Conservation (phyloP, 2,329 filamentous ascomycete species). For the Sporothrix mexicana region DNA sequence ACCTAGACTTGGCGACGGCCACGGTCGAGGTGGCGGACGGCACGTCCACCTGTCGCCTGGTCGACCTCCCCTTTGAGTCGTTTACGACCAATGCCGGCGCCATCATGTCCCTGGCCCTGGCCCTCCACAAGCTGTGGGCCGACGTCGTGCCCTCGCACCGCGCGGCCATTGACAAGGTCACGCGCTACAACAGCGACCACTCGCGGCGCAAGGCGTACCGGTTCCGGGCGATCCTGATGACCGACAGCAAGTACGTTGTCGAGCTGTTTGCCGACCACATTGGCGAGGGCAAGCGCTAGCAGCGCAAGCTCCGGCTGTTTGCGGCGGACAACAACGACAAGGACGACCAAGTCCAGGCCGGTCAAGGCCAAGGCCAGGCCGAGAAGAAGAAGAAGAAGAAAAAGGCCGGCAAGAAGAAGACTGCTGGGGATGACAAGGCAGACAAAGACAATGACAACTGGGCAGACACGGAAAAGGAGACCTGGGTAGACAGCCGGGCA, state of each 20-base stretch:
- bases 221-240: conserved; percentile 30
- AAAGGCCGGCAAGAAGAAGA: not conserved
- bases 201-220: conserved; percentile 33
- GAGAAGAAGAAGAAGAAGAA: conserved; percentile 12
- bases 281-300: not conserved
- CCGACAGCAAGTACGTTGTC: conserved; percentile 26
- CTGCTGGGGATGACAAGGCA: not conserved
- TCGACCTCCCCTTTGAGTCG: conserved; percentile 25
- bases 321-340: not conserved
- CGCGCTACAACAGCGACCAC: conserved; percentile 33
- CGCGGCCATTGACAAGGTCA: conserved; percentile 25
- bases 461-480: too few species aligned
- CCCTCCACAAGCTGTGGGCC: conserved; percentile 26
- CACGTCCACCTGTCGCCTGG: not conserved
- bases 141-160: conserved; percentile 31
- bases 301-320: conserved; percentile 16
- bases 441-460: not conserved
- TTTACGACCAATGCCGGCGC: conserved; percentile 26
- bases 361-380: not conserved
- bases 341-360: not conserved
- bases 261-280: conserved; percentile 23
- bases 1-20: conserved; percentile 6
- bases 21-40: not conserved
- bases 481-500: too few species aligned
- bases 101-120: conserved; percentile 26